Evolutionary conservation across 352 stramenopile species (phyloP).

Genomic region (Phytopythium helicoides): DNA sequence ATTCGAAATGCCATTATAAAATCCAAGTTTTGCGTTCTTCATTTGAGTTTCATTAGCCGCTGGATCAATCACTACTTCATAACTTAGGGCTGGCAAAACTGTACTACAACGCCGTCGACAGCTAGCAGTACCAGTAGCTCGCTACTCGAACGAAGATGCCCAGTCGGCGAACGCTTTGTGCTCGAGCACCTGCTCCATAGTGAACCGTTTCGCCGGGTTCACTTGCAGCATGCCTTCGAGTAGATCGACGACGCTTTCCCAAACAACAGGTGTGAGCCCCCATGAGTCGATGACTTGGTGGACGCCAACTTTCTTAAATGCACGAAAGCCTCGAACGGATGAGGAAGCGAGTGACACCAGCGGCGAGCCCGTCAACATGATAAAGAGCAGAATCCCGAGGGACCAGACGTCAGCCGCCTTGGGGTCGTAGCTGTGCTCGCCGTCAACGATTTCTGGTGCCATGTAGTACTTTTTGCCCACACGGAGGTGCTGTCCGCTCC

Average conservation of each 20-base stretch:
- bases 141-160: not conserved
- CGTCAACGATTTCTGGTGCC: no score
- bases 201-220: slow-evolving; percentile 22
- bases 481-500: slow-evolving; percentile 17
- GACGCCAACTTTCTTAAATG: slow-evolving; percentile 26
- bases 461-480: no score
- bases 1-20: no score
- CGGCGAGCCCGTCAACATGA: slow-evolving; percentile 38
- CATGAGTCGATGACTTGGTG: slow-evolving; percentile 22
- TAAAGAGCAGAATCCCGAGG: slow-evolving; percentile 35
- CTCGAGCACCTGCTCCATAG: slow-evolving; percentile 14
- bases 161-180: slow-evolving; percentile 14
- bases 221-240: slow-evolving; percentile 27
- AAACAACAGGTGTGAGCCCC: slow-evolving; percentile 20
- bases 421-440: no score
- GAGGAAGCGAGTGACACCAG: slow-evolving; percentile 28
- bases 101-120: no score
- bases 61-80: no score
- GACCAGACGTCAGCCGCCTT: no score
- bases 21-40: no score
- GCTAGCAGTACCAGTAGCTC: not conserved
- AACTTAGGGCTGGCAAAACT: no score
- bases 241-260: slow-evolving; percentile 15
- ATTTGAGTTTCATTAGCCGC: no score
- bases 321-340: slow-evolving; percentile 24